Evolutionary conservation across 2,329 filamentous ascomycete genomes (phyloP).

Genomic region (Beauveria australis): DNA sequence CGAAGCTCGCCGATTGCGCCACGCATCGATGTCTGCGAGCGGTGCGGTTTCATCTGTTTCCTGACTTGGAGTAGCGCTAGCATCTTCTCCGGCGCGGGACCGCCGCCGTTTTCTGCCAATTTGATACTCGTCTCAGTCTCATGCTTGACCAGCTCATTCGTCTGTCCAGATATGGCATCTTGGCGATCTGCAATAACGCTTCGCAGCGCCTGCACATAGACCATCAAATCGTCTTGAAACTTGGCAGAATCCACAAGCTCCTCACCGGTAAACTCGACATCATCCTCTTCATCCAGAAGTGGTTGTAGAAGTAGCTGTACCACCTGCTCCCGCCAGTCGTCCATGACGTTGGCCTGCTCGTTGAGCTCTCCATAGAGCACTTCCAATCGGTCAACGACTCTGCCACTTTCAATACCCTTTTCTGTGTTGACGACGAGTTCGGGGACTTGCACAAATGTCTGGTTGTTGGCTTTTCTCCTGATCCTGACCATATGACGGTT

Average conservation of each 20-base stretch:
- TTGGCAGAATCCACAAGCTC: conserved; percentile 85
- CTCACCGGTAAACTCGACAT: conserved; percentile 69
- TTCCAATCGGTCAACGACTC: conserved; percentile 58
- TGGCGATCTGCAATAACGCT: conserved; percentile 72
- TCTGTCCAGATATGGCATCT: conserved; percentile 65
- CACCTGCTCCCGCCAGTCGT: conserved; percentile 67
- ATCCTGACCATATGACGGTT: conserved; percentile 53
- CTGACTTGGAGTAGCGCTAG: conserved; percentile 44
- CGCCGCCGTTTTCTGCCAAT: conserved; percentile 54
- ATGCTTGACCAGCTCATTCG: conserved; percentile 65
- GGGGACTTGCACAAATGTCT: conserved; percentile 55
- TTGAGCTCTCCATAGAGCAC: conserved; percentile 59
- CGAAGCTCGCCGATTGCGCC: conserved; percentile 63
- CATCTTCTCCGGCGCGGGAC: conserved; percentile 60
- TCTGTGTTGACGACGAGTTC: conserved; percentile 42
- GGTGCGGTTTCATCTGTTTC: conserved; percentile 37
- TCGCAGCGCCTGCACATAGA: conserved; percentile 72
- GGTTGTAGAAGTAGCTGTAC: conserved; percentile 64
- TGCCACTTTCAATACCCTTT: conserved; percentile 64
- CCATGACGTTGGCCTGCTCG: conserved; percentile 60
- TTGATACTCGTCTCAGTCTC: conserved; percentile 58
- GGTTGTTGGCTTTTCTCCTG: conserved; percentile 39
- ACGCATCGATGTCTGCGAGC: conserved; percentile 56
- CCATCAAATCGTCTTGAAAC: conserved; percentile 80
- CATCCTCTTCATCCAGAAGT: conserved; percentile 74